Percentiles rank a stretch among this genome's conserved stretches.
phyloP scores from a whole-genome alignment of 768 basidiomycete species.

The Kwoniella bestiolae region DNA sequence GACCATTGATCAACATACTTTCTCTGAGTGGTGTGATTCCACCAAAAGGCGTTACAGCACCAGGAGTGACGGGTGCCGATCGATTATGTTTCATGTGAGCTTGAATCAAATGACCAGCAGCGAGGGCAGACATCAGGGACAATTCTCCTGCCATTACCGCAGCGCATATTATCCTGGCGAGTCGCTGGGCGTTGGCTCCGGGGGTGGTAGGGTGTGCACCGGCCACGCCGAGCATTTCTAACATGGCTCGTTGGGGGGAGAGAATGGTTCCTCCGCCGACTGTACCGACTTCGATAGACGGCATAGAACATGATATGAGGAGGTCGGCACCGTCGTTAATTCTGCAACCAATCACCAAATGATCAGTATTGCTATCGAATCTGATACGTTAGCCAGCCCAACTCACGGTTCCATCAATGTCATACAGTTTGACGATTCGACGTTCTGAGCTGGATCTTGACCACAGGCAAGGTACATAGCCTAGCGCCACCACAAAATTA shows the following conservation, averaged over 20 bases:
- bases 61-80: slow-evolving; percentile 78
- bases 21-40: slow-evolving; percentile 27
- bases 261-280: slow-evolving; percentile 96
- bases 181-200: slow-evolving; percentile 83
- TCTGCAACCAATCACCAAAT: slow-evolving; percentile 59
- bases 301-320: slow-evolving; percentile 93
- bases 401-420: slow-evolving; percentile 98
- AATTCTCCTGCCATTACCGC: slow-evolving; percentile 98
- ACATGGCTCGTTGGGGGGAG: slow-evolving; percentile 81
- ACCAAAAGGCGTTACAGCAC: slow-evolving; percentile 57
- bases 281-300: slow-evolving; percentile 98
- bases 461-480: slow-evolving; percentile 95
- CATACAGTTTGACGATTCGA: slow-evolving; percentile 97
- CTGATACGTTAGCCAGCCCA: slow-evolving; percentile 4
- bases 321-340: slow-evolving; percentile 87
- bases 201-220: slow-evolving; percentile 86
- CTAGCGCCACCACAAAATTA: slow-evolving; percentile 10
- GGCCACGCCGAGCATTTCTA: slow-evolving; percentile 90
- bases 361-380: background rate
- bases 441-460: slow-evolving; percentile 98
- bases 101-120: slow-evolving; percentile 90
- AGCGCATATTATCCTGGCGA: slow-evolving; percentile 87
- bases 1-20: slow-evolving; percentile 22
- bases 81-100: slow-evolving; percentile 94
- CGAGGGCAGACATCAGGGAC: slow-evolving; percentile 85